Conservation (phyloP, 208 protist species). For the Trypanosoma theileri region DNA sequence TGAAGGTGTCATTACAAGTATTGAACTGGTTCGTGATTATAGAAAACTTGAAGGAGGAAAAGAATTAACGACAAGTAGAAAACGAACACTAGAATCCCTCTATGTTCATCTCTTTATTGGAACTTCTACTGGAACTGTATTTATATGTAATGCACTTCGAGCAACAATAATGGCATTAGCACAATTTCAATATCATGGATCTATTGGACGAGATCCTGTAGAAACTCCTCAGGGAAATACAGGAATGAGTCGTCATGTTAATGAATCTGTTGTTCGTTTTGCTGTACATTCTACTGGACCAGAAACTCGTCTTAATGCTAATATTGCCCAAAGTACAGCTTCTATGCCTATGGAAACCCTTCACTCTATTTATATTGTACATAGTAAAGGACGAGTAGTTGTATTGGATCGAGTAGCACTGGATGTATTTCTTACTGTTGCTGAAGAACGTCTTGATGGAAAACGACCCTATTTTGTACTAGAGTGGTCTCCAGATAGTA, state of each 20-base stretch:
- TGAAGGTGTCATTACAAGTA: slow-evolving; percentile 65
- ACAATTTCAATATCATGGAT: slow-evolving; percentile 53
- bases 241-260: background rate
- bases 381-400: slow-evolving; percentile 67
- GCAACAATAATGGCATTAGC: slow-evolving; percentile 72
- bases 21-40: slow-evolving; percentile 53
- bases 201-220: background rate
- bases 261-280: slow-evolving; percentile 62
- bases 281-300: slow-evolving; percentile 30
- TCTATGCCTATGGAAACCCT: background rate
- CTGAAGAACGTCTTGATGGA: slow-evolving; percentile 49
- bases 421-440: slow-evolving; percentile 54
- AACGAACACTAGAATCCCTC: slow-evolving; percentile 16
- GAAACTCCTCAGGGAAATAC: background rate
- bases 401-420: slow-evolving; percentile 47
- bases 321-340: slow-evolving; percentile 13
- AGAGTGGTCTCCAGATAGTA: slow-evolving; percentile 57
- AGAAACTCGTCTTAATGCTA: slow-evolving; percentile 21
- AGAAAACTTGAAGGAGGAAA: background rate
- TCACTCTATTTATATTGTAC: slow-evolving; percentile 54
- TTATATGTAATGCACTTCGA: slow-evolving; percentile 78
- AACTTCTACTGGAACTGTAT: slow-evolving; percentile 73
- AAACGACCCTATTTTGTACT: slow-evolving; percentile 53
- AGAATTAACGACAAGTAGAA: slow-evolving; percentile 5
- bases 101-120: slow-evolving; percentile 87